Conservation (phyloP, 192 early-diverging fungal genomes). For the Chytriomyces confervae region DNA sequence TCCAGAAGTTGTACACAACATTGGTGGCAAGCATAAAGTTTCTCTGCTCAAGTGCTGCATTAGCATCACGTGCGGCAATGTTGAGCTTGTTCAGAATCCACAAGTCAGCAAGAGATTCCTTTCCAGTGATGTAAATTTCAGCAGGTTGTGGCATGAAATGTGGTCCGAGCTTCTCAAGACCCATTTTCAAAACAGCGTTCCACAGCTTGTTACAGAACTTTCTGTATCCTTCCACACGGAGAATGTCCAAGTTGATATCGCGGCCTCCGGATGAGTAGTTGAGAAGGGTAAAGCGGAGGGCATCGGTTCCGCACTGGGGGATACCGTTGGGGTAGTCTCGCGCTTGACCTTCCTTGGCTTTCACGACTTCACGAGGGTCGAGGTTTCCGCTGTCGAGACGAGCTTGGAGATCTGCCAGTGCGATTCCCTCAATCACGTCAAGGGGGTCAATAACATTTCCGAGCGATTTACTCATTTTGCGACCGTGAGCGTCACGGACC, state of each 20-base stretch:
- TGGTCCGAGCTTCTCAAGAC: constrained; percentile 91
- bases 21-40: constrained; percentile 94
- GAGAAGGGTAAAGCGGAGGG: constrained; percentile 56
- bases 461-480: constrained; percentile 96
- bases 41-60: constrained; percentile 74
- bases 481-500: constrained; percentile 97
- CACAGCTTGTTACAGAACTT: constrained; percentile 99
- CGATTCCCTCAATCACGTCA: constrained; percentile 94
- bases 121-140: constrained; percentile 65
- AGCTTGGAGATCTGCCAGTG: constrained; percentile 76
- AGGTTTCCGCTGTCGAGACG: constrained; percentile 86
- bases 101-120: constrained; percentile 84
- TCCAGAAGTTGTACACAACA: constrained; percentile 91
- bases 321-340: constrained; percentile 95
- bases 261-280: constrained; percentile 66
- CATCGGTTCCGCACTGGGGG: constrained; percentile 97
- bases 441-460: constrained; percentile 99
- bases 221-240: constrained; percentile 97
- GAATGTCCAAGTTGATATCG: constrained; percentile 92
- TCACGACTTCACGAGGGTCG: constrained; percentile 85
- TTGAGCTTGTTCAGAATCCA: constrained; percentile 96
- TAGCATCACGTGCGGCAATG: constrained; percentile 75
- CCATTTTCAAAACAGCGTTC: constrained; percentile 93
- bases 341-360: constrained; percentile 83
- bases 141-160: constrained; percentile 73